Percentiles rank a stretch among this genome's conserved stretches.
These are phyloP conservation scores for Dactylellina leptospora DNA, from an alignment of 2,329 filamentous ascomycete genomes.

Conservation along the genomic window DNA sequence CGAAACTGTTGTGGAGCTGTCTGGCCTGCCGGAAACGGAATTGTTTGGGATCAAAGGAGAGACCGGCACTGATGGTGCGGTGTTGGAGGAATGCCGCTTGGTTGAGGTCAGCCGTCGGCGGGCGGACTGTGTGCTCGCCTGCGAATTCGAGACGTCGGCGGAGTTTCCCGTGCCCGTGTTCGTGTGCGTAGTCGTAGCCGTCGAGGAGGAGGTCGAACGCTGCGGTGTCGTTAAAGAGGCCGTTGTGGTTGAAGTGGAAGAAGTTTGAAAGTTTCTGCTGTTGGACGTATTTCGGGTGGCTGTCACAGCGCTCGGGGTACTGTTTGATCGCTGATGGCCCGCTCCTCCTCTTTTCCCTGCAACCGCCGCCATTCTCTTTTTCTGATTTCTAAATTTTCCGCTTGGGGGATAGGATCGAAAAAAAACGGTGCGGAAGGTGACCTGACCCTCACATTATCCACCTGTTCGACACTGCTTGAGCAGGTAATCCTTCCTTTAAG, in stretches of 20 bases:
- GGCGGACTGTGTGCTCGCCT: constrained; percentile 23
- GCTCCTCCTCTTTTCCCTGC: constrained; percentile 27
- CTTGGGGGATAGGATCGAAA: constrained; percentile 13
- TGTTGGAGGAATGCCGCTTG: constrained; percentile 45
- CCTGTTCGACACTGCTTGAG: constrained; percentile 24
- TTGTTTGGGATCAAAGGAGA: constrained; percentile 50
- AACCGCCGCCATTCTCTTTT: constrained; percentile 49
- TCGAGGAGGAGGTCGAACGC: constrained; percentile 20
- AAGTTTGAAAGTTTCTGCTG: constrained; percentile 43
- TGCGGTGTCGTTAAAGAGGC: constrained; percentile 32
- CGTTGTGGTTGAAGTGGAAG: constrained; percentile 28
- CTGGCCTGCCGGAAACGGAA: constrained; percentile 50
- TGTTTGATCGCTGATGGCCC: constrained; percentile 51
- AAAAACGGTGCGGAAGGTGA: constrained; percentile 19
- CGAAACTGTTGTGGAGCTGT: constrained; percentile 50
- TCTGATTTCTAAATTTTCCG: constrained; percentile 25
- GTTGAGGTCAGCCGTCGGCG: constrained; percentile 47
- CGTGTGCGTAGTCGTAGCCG: constrained; percentile 28
- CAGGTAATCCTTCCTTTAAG: constrained; percentile 36
- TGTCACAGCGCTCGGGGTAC: constrained; percentile 40
- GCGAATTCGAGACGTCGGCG: too few species aligned
- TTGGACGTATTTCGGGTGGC: constrained; percentile 52
- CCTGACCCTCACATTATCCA: constrained; percentile 49
- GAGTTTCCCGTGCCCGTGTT: constrained; percentile 14
- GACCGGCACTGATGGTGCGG: constrained; percentile 33